These are phyloP conservation scores for Ophiostoma ips DNA, from an alignment of 2,329 filamentous ascomycete genomes.

Conservation along the genomic window DNA sequence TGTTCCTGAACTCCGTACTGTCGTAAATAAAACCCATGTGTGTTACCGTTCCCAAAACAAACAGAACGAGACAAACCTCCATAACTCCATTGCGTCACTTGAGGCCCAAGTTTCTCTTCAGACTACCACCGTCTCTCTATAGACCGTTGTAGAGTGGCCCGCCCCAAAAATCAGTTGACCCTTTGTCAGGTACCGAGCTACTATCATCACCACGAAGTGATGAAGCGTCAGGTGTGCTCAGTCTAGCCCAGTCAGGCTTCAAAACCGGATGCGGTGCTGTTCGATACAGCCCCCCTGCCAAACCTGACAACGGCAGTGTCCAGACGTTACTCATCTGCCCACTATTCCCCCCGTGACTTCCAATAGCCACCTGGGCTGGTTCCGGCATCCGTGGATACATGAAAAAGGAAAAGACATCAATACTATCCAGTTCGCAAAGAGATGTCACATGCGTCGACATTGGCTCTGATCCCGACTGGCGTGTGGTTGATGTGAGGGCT, in stretches of 20 bases:
- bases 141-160: neutral
- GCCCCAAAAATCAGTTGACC: neutral
- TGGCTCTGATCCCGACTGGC: constrained; percentile 25
- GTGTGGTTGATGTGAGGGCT: constrained; percentile 73
- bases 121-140: neutral
- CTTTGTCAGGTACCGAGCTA: neutral
- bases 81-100: neutral
- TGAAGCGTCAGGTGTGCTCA: neutral
- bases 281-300: neutral
- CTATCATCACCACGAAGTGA: neutral
- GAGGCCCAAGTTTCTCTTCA: too few species aligned
- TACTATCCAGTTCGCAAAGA: constrained; percentile 1
- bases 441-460: neutral
- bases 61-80: too few species aligned
- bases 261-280: neutral
- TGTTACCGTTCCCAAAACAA: too few species aligned
- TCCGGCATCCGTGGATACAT: neutral
- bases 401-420: constrained; percentile 1
- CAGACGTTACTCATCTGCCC: neutral
- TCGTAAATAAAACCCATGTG: too few species aligned
- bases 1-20: too few species aligned
- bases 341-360: neutral
- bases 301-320: neutral
- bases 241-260: neutral
- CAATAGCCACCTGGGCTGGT: neutral